phyloP scores from a whole-genome alignment of 768 basidiomycete species.

The Hypholoma sublateritium region DNA sequence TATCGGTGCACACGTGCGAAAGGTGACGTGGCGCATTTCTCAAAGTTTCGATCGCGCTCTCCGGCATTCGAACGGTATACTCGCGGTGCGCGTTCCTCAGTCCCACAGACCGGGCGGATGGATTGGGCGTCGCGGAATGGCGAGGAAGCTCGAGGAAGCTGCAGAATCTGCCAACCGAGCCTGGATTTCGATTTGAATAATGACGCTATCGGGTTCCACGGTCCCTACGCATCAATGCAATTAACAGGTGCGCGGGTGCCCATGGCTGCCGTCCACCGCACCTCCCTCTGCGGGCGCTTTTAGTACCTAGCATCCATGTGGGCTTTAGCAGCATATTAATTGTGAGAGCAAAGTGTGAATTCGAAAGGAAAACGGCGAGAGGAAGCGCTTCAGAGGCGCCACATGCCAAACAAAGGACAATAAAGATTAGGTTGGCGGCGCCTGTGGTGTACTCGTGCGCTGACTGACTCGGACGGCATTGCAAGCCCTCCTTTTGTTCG shows the following conservation, averaged over 20 bases:
- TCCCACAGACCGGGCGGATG: conserved; percentile 13
- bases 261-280: too few species aligned
- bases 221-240: conserved; percentile 9
- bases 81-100: neutral
- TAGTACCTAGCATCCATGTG: too few species aligned
- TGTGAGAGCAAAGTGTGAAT: too few species aligned
- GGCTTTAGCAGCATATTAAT: too few species aligned
- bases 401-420: conserved; percentile 39
- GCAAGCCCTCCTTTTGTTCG: conserved; percentile 15
- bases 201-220: conserved; percentile 33
- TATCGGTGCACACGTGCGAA: conserved; percentile 33
- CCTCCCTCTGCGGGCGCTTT: too few species aligned
- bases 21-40: conserved; percentile 40
- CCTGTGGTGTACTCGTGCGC: conserved; percentile 8
- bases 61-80: conserved; percentile 13
- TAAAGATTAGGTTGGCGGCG: conserved; percentile 26
- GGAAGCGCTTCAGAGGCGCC: conserved; percentile 20
- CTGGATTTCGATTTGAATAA: conserved; percentile 13
- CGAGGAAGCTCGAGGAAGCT: conserved; percentile 4
- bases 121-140: conserved; percentile 7
- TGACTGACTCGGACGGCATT: conserved; percentile 26
- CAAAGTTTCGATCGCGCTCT: conserved; percentile 10
- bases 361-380: too few species aligned
- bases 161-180: conserved; percentile 10
- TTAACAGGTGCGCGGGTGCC: neutral